phyloP scores from a whole-genome alignment of 495 filamentous ascomycete genomes.

The Hypomontagnella submonticulosa region DNA sequence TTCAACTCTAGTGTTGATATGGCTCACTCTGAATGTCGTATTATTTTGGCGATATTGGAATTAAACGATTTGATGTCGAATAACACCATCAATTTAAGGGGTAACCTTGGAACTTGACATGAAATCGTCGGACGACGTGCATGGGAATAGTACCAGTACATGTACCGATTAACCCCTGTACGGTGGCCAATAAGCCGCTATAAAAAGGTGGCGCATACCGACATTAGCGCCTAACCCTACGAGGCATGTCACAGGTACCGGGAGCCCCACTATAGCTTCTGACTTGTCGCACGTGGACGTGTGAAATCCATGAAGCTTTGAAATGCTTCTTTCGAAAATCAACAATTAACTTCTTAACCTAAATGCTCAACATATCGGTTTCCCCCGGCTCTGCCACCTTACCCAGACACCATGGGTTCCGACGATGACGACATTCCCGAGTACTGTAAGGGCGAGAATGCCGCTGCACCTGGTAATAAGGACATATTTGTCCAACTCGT shows the following conservation, averaged over 20 bases:
- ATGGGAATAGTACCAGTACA: too few relatives aligned
- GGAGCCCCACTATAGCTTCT: conserved; percentile 38
- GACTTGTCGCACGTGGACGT: conserved; percentile 27
- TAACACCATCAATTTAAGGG: too few relatives aligned
- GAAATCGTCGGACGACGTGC: too few relatives aligned
- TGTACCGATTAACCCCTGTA: too few relatives aligned
- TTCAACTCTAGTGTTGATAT: too few relatives aligned
- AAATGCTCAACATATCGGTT: conserved; percentile 16
- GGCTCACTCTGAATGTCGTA: too few relatives aligned
- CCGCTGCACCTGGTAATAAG: conserved; percentile 48
- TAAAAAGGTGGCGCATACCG: too few relatives aligned
- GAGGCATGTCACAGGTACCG: conserved; percentile 13
- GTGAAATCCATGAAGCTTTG: background rate
- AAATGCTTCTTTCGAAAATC: conserved; percentile 4
- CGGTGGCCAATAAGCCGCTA: too few relatives aligned
- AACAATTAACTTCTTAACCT: conserved; percentile 14
- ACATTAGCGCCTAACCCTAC: conserved; percentile 29
- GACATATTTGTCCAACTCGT: conserved; percentile 64
- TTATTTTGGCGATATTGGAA: too few relatives aligned
- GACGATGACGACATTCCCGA: conserved; percentile 29
- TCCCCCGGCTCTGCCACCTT: conserved; percentile 8
- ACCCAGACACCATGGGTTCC: conserved; percentile 25
- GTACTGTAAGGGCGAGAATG: conserved; percentile 48
- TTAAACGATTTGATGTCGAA: too few relatives aligned
- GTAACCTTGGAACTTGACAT: too few relatives aligned